Percentiles rank a stretch among this genome's conserved stretches.
Evolutionary conservation across 257 asterid species (phyloP).

Genomic region (Verbena officinalis): DNA sequence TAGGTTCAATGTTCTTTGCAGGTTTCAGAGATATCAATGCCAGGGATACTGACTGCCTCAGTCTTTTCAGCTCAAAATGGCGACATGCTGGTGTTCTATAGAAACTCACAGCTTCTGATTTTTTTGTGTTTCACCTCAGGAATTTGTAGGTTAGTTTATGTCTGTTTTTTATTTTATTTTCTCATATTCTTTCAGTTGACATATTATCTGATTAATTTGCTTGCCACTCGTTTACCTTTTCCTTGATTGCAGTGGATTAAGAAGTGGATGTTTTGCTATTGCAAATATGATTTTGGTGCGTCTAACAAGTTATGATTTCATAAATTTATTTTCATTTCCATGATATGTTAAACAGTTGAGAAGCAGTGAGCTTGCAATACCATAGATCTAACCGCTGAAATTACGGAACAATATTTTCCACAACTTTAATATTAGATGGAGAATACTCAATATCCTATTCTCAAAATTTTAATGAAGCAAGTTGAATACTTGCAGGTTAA

Average conservation of each 20-base stretch:
- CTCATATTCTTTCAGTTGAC: not conserved
- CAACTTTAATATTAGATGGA: not conserved
- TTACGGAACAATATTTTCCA: not conserved
- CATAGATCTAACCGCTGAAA: not conserved
- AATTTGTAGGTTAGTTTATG: slow-evolving; percentile 46
- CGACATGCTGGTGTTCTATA: slow-evolving; percentile 38
- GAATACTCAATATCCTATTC: not conserved
- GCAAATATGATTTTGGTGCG: slow-evolving; percentile 55
- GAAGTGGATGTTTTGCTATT: slow-evolving; percentile 57
- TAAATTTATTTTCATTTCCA: not conserved
- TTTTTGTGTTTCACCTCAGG: slow-evolving; percentile 49
- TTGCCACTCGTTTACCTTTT: slow-evolving; percentile 24
- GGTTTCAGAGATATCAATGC: slow-evolving; percentile 56
- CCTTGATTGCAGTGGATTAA: slow-evolving; percentile 54
- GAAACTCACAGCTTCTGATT: slow-evolving; percentile 36
- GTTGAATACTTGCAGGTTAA: slow-evolving; percentile 45
- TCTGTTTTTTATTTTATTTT: not conserved
- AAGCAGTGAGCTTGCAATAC: not conserved
- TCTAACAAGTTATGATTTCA: slow-evolving; percentile 17
- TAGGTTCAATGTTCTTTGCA: slow-evolving; percentile 25
- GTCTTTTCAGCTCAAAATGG: slow-evolving; percentile 58
- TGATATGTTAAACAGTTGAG: not conserved
- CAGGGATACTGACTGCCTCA: slow-evolving; percentile 46
- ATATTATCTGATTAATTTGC: slow-evolving; percentile 4
- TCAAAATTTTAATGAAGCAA: not conserved